phyloP scores from a whole-genome alignment of 495 filamentous ascomycete genomes.

The Hypoxylon lienhwacheense region DNA sequence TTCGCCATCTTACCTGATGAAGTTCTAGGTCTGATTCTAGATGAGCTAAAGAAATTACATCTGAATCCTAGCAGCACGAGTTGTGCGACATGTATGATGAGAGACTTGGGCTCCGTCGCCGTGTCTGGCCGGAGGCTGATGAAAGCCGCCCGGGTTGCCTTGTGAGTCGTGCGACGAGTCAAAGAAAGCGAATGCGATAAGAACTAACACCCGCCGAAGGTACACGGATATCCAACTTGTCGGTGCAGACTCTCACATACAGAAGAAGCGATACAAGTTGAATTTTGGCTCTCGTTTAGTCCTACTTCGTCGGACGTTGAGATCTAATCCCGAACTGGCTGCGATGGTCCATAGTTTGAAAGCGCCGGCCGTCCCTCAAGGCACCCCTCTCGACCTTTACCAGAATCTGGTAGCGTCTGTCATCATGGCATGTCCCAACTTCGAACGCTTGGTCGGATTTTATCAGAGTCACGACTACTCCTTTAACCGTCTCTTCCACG shows the following conservation, averaged over 20 bases:
- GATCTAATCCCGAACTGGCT: constrained; percentile 68
- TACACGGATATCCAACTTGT: constrained; percentile 72
- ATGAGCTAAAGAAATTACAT: constrained; percentile 52
- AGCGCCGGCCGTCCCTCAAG: constrained; percentile 64
- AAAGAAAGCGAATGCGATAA: constrained; percentile 8
- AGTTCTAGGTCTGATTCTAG: constrained; percentile 57
- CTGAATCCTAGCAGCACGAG: constrained; percentile 46
- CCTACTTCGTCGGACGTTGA: constrained; percentile 74
- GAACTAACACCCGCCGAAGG: constrained; percentile 46
- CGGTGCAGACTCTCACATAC: constrained; percentile 64
- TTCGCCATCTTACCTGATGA: constrained; percentile 60
- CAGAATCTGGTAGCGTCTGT: constrained; percentile 75
- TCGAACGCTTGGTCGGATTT: constrained; percentile 73
- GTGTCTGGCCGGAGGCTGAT: constrained; percentile 69
- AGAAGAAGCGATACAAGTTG: constrained; percentile 66
- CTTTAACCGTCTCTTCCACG: constrained; percentile 75
- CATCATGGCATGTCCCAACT: constrained; percentile 82
- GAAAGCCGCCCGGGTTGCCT: constrained; percentile 61
- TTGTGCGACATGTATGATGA: constrained; percentile 78
- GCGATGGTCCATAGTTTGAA: constrained; percentile 74
- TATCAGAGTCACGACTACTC: constrained; percentile 70
- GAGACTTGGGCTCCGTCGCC: constrained; percentile 69
- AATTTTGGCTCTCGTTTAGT: constrained; percentile 69
- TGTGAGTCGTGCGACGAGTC: constrained; percentile 54
- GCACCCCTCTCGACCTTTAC: constrained; percentile 59